These are phyloP conservation scores for Ceratocystis alfenasii DNA, from an alignment of 2,329 filamentous ascomycete species.

Conservation along the genomic window DNA sequence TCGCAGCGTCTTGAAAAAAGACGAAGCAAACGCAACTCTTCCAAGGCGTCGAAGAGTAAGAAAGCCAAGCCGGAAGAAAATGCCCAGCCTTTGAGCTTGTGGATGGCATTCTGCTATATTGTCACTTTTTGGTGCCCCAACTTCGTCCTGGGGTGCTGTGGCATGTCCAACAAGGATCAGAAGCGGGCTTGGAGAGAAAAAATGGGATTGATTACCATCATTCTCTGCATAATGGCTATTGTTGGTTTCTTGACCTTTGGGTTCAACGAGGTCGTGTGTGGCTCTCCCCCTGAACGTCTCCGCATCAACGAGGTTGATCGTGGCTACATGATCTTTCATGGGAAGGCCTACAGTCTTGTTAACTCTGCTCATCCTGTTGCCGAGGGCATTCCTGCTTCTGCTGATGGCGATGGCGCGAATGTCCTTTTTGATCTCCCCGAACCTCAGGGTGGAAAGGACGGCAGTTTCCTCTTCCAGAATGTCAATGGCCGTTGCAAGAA, in stretches of 20 bases:
- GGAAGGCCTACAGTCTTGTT: slow-evolving; percentile 73
- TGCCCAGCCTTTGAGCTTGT: slow-evolving; percentile 69
- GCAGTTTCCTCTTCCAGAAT: slow-evolving; percentile 95
- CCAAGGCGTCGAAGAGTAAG: slow-evolving; percentile 46
- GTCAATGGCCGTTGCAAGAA: slow-evolving; percentile 95
- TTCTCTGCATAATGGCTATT: slow-evolving; percentile 71
- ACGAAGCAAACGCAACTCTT: slow-evolving; percentile 31
- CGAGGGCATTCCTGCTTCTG: slow-evolving; percentile 53
- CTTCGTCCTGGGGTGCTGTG: slow-evolving; percentile 72
- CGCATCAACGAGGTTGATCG: slow-evolving; percentile 67
- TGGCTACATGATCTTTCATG: slow-evolving; percentile 95
- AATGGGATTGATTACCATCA: slow-evolving; percentile 91
- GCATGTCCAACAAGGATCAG: slow-evolving; percentile 73
- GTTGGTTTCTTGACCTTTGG: slow-evolving; percentile 96
- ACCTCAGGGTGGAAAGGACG: slow-evolving; percentile 78
- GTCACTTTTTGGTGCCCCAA: slow-evolving; percentile 92
- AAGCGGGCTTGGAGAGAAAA: slow-evolving; percentile 94
- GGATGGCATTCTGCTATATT: slow-evolving; percentile 90
- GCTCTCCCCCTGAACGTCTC: slow-evolving; percentile 56
- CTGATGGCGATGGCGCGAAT: slow-evolving; percentile 49
- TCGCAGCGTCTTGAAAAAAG: slow-evolving; percentile 27
- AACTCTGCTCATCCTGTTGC: slow-evolving; percentile 68
- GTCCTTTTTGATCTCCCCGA: slow-evolving; percentile 76
- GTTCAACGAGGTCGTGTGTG: slow-evolving; percentile 82
- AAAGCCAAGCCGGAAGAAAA: slow-evolving; percentile 44